These are phyloP conservation scores for Hypericum perforatum DNA, from an alignment of 345 rosid genomes.

Conservation along the genomic window DNA sequence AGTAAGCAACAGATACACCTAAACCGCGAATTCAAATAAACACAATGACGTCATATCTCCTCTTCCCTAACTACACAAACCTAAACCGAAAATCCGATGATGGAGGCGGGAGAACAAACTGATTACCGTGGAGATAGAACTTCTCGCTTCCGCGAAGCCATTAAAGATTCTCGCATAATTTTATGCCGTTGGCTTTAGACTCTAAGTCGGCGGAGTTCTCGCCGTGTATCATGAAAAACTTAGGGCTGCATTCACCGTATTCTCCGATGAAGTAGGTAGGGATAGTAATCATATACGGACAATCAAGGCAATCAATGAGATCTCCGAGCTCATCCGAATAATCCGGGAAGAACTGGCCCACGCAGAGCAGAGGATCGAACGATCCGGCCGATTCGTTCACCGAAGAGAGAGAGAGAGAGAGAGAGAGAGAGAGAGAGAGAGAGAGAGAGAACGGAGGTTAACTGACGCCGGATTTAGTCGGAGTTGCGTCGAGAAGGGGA, in stretches of 20 bases:
- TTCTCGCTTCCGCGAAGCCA: slow-evolving; percentile 95
- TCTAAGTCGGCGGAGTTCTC: slow-evolving; percentile 51
- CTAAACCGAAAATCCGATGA: no score
- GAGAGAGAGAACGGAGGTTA: neutral
- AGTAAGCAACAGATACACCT: slow-evolving; percentile 76
- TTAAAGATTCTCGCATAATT: slow-evolving; percentile 46
- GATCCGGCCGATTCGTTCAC: slow-evolving; percentile 79
- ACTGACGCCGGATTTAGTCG: no score
- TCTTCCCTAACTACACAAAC: no score
- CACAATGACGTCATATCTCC: no score
- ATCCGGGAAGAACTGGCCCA: slow-evolving; percentile 82
- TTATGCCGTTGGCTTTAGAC: slow-evolving; percentile 72
- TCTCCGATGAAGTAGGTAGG: slow-evolving; percentile 85
- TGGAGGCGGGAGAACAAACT: no score
- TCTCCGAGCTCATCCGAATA: slow-evolving; percentile 46
- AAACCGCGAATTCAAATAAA: slow-evolving; percentile 2
- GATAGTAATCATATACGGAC: slow-evolving; percentile 48
- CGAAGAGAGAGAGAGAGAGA: slow-evolving; percentile 21
- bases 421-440: slow-evolving; percentile 3
- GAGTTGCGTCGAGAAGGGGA: no score
- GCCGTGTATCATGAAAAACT: slow-evolving; percentile 32
- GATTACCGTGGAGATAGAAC: slow-evolving; percentile 55
- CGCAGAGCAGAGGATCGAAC: slow-evolving; percentile 69
- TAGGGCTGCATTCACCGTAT: slow-evolving; percentile 56
- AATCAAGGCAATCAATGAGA: slow-evolving; percentile 48